These are phyloP conservation scores for Ambrosia artemisiifolia DNA, from an alignment of 129 eudicot genomes.

Conservation along the genomic window DNA sequence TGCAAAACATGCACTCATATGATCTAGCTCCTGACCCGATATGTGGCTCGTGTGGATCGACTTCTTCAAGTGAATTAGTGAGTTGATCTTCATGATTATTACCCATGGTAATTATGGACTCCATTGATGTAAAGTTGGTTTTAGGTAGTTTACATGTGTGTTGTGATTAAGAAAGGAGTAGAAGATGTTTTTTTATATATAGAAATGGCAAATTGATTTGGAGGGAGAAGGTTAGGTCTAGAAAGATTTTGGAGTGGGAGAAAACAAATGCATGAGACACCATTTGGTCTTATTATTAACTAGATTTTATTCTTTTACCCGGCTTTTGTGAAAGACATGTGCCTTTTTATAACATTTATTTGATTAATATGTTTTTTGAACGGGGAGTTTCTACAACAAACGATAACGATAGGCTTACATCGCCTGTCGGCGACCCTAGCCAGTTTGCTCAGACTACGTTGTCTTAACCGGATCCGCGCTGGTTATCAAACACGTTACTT, in stretches of 20 bases:
- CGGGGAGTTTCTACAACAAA: too few relatives aligned
- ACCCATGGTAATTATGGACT: conserved; percentile 18
- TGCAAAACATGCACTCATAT: conserved; percentile 78
- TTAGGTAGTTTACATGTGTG: neutral
- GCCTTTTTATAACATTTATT: neutral
- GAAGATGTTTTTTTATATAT: conserved; percentile 3
- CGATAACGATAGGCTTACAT: too few relatives aligned
- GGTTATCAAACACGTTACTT: conserved; percentile 2
- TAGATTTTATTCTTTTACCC: conserved; percentile 17
- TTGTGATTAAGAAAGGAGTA: conserved; percentile 20
- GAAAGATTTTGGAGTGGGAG: neutral
- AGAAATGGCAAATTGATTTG: conserved; percentile 8
- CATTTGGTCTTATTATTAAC: conserved; percentile 19
- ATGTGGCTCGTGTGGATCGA: conserved; percentile 39
- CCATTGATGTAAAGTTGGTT: conserved; percentile 20
- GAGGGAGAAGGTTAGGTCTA: conserved; percentile 3
- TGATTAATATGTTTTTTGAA: neutral
- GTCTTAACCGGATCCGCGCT: too few relatives aligned
- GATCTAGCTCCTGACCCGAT: conserved; percentile 34
- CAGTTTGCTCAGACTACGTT: too few relatives aligned
- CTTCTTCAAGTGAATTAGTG: conserved; percentile 34
- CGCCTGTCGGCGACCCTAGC: too few relatives aligned
- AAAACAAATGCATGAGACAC: conserved; percentile 17
- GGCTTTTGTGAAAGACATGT: conserved; percentile 12
- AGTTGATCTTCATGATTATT: conserved; percentile 27